phyloP scores from a whole-genome alignment of 768 basidiomycete genomes.

The Leccinum variicolor region DNA sequence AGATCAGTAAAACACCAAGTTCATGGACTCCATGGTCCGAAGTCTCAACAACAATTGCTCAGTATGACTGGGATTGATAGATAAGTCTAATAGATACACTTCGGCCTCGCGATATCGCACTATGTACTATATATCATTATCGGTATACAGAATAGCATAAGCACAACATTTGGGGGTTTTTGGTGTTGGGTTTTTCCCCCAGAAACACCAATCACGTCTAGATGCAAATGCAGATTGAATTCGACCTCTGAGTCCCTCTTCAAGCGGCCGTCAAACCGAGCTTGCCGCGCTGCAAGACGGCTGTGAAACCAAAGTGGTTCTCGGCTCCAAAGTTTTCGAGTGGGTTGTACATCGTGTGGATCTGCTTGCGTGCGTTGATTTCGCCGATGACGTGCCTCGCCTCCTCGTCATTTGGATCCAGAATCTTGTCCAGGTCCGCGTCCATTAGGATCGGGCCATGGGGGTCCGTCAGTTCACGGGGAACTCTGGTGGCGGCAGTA shows the following conservation, averaged over 20 bases:
- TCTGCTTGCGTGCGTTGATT: constrained; percentile 16
- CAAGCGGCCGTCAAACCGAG: neutral
- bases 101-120: too few relatives aligned
- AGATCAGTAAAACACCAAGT: too few relatives aligned
- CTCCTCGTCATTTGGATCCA: constrained; percentile 7
- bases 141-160: too few relatives aligned
- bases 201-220: neutral
- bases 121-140: too few relatives aligned
- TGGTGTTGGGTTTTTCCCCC: too few relatives aligned
- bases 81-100: too few relatives aligned
- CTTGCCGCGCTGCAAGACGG: constrained; percentile 2
- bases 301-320: constrained; percentile 9
- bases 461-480: neutral
- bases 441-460: neutral
- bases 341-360: constrained; percentile 14
- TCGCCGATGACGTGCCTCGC: constrained; percentile 7
- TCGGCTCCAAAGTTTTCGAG: constrained; percentile 9
- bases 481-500: neutral
- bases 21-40: too few relatives aligned
- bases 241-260: neutral
- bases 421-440: neutral
- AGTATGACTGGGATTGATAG: too few relatives aligned
- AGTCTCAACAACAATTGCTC: too few relatives aligned
- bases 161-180: too few relatives aligned
- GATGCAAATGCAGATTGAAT: neutral